phyloP scores from a whole-genome alignment of 148 eudicot species.

The Cornus florida region DNA sequence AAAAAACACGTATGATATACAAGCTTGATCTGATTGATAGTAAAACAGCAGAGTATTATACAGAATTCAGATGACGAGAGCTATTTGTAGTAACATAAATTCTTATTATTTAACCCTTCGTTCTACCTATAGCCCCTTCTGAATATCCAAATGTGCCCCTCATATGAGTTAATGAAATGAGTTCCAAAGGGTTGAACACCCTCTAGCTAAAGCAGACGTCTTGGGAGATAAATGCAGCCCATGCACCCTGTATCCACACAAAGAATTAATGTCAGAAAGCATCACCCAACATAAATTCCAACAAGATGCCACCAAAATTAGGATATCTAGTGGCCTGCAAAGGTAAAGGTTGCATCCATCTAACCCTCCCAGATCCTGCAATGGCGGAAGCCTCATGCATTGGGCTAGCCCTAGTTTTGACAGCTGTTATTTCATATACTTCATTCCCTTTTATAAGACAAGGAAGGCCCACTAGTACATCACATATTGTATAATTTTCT shows the following conservation, averaged over 20 bases:
- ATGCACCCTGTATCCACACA: constrained; percentile 35
- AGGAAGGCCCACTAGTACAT: too few species aligned
- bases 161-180: background rate
- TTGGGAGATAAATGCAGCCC: constrained; percentile 41
- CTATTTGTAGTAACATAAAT: background rate
- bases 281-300: background rate
- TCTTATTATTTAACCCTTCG: too few species aligned
- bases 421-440: too few species aligned
- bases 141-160: background rate
- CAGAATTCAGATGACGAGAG: background rate
- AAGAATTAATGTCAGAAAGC: background rate
- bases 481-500: too few species aligned
- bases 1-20: background rate
- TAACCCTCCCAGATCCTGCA: too few species aligned
- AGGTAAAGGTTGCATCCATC: too few species aligned
- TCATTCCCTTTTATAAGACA: too few species aligned
- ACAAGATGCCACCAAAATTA: background rate
- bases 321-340: background rate
- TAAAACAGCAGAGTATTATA: background rate
- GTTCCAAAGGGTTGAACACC: background rate
- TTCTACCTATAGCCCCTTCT: background rate
- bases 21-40: background rate
- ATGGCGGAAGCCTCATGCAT: too few species aligned
- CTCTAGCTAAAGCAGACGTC: constrained; percentile 16
- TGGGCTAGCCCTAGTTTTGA: too few species aligned